phyloP scores from a whole-genome alignment of 2,329 filamentous ascomycete genomes.

The Aspergillus felis region DNA sequence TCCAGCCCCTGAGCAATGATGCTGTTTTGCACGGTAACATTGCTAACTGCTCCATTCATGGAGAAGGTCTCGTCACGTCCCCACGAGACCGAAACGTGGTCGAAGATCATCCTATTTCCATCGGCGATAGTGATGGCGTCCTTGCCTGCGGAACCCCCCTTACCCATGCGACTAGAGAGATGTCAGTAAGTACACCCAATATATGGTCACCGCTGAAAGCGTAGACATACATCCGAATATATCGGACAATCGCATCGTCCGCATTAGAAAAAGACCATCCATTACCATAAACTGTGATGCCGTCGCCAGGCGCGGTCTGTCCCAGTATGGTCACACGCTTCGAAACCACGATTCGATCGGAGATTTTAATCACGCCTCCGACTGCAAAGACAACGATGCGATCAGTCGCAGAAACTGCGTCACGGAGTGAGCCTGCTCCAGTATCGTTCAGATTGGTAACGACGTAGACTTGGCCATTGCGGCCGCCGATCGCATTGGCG shows the following conservation, averaged over 20 bases:
- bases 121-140: slow-evolving; percentile 53
- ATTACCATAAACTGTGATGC: slow-evolving; percentile 53
- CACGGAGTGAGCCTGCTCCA: slow-evolving; percentile 48
- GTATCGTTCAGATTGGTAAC: slow-evolving; percentile 49
- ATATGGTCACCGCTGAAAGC: not conserved
- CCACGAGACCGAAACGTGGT: slow-evolving; percentile 53
- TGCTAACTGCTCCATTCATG: slow-evolving; percentile 46
- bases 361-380: slow-evolving; percentile 49
- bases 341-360: slow-evolving; percentile 44
- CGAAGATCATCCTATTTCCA: slow-evolving; percentile 53
- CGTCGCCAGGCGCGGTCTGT: slow-evolving; percentile 49
- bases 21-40: slow-evolving; percentile 51
- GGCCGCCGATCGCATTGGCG: slow-evolving; percentile 45
- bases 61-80: slow-evolving; percentile 56
- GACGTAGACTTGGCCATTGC: slow-evolving; percentile 46
- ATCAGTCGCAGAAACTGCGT: slow-evolving; percentile 47
- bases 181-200: not conserved
- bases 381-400: slow-evolving; percentile 51
- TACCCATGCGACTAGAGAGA: slow-evolving; percentile 26
- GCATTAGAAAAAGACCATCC: slow-evolving; percentile 51
- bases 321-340: slow-evolving; percentile 50
- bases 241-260: slow-evolving; percentile 52
- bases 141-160: slow-evolving; percentile 49
- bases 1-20: slow-evolving; percentile 54
- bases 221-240: slow-evolving; percentile 46